Conservation (phyloP, 768 basidiomycete genomes). For the Termitomyces sp. region DNA sequence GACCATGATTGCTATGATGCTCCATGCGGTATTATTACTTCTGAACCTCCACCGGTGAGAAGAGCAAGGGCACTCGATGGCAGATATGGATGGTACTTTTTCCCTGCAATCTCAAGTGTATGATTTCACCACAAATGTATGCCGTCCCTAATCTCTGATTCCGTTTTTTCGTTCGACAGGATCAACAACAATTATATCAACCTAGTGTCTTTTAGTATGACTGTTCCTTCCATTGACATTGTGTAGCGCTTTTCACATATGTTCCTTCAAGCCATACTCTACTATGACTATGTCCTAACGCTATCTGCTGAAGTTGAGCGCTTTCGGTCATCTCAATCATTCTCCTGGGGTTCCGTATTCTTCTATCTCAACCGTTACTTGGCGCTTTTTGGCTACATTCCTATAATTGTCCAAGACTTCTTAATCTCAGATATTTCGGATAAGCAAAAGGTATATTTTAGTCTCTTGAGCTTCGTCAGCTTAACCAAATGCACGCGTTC, state of each 20-base stretch:
- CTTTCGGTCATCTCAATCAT: slow-evolving; percentile 33
- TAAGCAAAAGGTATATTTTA: slow-evolving; percentile 17
- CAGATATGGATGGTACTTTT: no score
- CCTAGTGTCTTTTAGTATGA: slow-evolving; percentile 14
- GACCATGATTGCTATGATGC: not conserved
- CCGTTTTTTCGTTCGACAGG: slow-evolving; percentile 2
- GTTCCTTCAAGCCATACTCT: slow-evolving; percentile 28
- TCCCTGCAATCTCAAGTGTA: slow-evolving; percentile 1
- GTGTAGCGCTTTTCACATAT: not conserved
- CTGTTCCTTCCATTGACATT: not conserved
- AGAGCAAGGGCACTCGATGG: not conserved
- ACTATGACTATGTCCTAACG: slow-evolving; percentile 48
- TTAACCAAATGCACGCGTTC: not conserved
- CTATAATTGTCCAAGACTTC: slow-evolving; percentile 29
- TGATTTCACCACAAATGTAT: not conserved
- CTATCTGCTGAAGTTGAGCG: slow-evolving; percentile 35
- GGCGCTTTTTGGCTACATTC: slow-evolving; percentile 31
- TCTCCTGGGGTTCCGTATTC: slow-evolving; percentile 30
- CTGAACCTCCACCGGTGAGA: not conserved
- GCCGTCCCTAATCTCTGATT: not conserved
- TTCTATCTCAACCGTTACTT: slow-evolving; percentile 44
- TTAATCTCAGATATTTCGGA: slow-evolving; percentile 21
- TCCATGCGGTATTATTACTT: not conserved
- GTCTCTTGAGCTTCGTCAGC: no score
- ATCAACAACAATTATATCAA: slow-evolving; percentile 11